phyloP scores from a whole-genome alignment of 2,329 filamentous ascomycete genomes.

The Colletotrichum simmondsii region DNA sequence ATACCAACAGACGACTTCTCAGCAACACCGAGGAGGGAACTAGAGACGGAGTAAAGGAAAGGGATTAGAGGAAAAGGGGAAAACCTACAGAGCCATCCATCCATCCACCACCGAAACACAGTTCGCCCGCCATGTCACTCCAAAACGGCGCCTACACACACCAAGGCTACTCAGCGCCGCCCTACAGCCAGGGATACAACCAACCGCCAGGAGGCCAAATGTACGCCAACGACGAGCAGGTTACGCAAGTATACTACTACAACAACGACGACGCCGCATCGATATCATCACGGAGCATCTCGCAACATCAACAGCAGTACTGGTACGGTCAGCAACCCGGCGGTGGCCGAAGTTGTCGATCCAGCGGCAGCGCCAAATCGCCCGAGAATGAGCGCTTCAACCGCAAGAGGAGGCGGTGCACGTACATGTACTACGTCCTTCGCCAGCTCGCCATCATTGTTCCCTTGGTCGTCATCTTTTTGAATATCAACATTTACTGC shows the following conservation, averaged over 20 bases:
- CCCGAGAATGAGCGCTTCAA: conserved; percentile 26
- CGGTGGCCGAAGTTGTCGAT: neutral
- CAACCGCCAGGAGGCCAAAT: conserved; percentile 27
- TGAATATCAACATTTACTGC: conserved; percentile 36
- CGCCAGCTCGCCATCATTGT: conserved; percentile 52
- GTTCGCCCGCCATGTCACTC: conserved; percentile 14
- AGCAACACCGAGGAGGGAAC: neutral
- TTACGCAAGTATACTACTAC: conserved; percentile 19
- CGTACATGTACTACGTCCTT: conserved; percentile 48
- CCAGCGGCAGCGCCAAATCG: neutral
- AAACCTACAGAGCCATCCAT: neutral
- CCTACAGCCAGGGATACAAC: conserved; percentile 30
- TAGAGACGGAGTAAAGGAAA: neutral
- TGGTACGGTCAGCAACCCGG: conserved; percentile 27
- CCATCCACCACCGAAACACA: neutral
- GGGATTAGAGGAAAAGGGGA: neutral
- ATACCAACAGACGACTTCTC: neutral
- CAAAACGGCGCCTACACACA: conserved; percentile 29
- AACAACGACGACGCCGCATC: conserved; percentile 5
- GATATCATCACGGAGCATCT: neutral
- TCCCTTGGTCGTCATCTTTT: conserved; percentile 29
- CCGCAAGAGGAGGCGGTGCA: conserved; percentile 42
- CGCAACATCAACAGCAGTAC: neutral
- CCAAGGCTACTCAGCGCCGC: conserved; percentile 25
- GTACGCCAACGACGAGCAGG: conserved; percentile 7